Percentiles rank a stretch among this genome's conserved stretches.
These are phyloP conservation scores for Pulicaria dysenterica DNA, from an alignment of 129 eudicot genomes.

Conservation along the genomic window DNA sequence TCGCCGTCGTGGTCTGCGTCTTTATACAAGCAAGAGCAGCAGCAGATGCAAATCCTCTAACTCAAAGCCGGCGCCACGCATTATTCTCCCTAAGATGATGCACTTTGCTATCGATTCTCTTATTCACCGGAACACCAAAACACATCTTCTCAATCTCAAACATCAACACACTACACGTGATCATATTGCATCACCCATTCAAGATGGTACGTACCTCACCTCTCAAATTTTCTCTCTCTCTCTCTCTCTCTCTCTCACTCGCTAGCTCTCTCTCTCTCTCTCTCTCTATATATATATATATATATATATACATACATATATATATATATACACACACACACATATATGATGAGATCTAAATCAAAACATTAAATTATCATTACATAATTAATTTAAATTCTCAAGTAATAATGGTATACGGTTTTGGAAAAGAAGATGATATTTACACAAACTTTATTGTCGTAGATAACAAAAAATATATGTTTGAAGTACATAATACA, in stretches of 20 bases:
- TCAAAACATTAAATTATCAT: too few relatives aligned
- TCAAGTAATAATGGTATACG: too few relatives aligned
- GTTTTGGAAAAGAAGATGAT: too few relatives aligned
- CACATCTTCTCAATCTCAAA: slow-evolving; percentile 16
- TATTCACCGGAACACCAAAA: slow-evolving; percentile 34
- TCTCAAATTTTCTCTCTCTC: not conserved
- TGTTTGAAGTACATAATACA: too few relatives aligned
- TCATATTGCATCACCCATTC: slow-evolving; percentile 21
- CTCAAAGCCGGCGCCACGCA: slow-evolving; percentile 20
- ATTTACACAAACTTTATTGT: too few relatives aligned
- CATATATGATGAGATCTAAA: too few relatives aligned
- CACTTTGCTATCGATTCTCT: slow-evolving; percentile 39
- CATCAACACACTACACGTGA: not conserved
- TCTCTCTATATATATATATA: too few relatives aligned
- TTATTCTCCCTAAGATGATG: slow-evolving; percentile 36
- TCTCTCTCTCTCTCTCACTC: not conserved
- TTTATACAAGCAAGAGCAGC: slow-evolving; percentile 19
- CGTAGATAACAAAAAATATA: too few relatives aligned
- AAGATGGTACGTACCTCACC: slow-evolving; percentile 26
- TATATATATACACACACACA: not conserved
- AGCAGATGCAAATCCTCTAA: slow-evolving; percentile 18
- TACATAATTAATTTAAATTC: too few relatives aligned
- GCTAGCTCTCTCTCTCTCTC: not conserved
- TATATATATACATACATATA: not conserved
- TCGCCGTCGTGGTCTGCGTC: slow-evolving; percentile 25